Evolutionary conservation across 371 early-diverging fungal genomes (phyloP).

Genomic region (Actinomucor elegans): DNA sequence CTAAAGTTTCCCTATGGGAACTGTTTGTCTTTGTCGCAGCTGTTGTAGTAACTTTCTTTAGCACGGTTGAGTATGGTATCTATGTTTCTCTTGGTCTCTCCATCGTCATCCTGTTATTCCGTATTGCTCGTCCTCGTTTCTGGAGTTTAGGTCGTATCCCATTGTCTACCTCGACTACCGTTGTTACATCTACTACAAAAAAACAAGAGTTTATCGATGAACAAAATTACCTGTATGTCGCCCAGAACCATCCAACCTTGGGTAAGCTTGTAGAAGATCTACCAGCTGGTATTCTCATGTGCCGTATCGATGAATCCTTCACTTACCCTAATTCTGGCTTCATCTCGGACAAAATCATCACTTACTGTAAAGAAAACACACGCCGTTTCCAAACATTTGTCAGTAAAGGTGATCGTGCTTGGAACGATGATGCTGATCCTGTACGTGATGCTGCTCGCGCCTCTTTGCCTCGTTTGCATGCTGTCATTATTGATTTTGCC

Average conservation of each 20-base stretch:
- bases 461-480: conserved; percentile 51
- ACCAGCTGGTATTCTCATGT: conserved; percentile 61
- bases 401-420: conserved; percentile 46
- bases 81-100: conserved; percentile 65
- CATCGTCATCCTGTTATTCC: conserved; percentile 62
- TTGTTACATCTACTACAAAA: not conserved
- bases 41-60: conserved; percentile 67
- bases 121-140: conserved; percentile 71
- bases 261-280: conserved; percentile 36
- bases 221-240: conserved; percentile 42
- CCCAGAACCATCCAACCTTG: conserved; percentile 41
- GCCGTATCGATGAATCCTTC: conserved; percentile 63
- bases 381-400: conserved; percentile 21
- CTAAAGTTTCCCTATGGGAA: conserved; percentile 55
- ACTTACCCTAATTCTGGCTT: conserved; percentile 71
- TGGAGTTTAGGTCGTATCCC: conserved; percentile 45
- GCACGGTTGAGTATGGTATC: conserved; percentile 73
- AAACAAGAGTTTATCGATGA: conserved; percentile 1
- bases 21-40: conserved; percentile 51
- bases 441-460: conserved; percentile 22
- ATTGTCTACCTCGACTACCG: conserved; percentile 8
- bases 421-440: conserved; percentile 49
- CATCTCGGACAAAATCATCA: conserved; percentile 48
- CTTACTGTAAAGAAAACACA: conserved; percentile 38
- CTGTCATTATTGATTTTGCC: conserved; percentile 66